Conservation (phyloP, 164 flowering plant genomes). For the Echeveria elegans region DNA sequence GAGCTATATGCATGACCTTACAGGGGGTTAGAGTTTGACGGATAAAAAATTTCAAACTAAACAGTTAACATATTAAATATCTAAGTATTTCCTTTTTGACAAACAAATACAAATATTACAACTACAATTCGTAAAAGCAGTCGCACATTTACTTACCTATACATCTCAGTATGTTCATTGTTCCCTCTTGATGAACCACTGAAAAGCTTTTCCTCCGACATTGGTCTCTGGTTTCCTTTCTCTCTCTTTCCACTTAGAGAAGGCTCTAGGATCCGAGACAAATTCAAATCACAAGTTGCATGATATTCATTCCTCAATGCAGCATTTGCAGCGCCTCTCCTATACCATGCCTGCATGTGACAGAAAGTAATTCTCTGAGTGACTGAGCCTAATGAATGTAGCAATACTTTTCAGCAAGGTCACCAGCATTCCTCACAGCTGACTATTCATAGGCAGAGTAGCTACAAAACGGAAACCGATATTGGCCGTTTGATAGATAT, state of each 20-base stretch:
- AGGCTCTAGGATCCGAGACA: slow-evolving; percentile 42
- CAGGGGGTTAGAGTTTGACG: not conserved
- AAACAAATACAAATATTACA: not conserved
- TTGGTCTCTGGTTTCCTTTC: slow-evolving; percentile 22
- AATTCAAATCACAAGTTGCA: slow-evolving; percentile 50
- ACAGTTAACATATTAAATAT: not conserved
- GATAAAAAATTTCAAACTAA: not conserved
- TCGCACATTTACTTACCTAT: slow-evolving; percentile 20
- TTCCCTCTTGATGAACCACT: slow-evolving; percentile 12
- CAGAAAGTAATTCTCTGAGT: not conserved
- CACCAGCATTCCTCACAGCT: too few species aligned
- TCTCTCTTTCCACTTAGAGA: slow-evolving; percentile 47
- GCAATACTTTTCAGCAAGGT: too few species aligned
- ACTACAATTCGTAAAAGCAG: not conserved
- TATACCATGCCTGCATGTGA: slow-evolving; percentile 70
- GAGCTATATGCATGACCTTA: not conserved
- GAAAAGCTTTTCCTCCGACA: slow-evolving; percentile 14
- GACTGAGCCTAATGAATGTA: too few species aligned
- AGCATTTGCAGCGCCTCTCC: slow-evolving; percentile 68
- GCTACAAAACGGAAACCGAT: too few species aligned
- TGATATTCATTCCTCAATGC: slow-evolving; percentile 47
- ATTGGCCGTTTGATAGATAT: too few species aligned
- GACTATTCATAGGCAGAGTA: too few species aligned
- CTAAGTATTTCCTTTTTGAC: not conserved
- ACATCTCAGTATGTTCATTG: slow-evolving; percentile 10